These are phyloP conservation scores for Eragrostis tef DNA, from an alignment of 202 grass and related monocot genomes.

Conservation along the genomic window DNA sequence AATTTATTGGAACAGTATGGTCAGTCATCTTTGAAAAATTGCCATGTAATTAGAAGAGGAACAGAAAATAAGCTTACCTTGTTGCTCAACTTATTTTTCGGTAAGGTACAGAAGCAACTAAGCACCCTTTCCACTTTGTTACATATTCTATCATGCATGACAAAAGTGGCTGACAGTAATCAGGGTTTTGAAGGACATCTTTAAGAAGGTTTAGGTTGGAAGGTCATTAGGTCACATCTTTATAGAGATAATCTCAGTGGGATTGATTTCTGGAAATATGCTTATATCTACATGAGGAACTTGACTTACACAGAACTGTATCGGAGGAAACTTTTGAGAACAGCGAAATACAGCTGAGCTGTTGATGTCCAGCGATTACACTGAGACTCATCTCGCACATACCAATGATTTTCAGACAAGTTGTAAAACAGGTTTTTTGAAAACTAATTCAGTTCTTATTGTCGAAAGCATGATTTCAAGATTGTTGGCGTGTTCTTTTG, in stretches of 20 bases:
- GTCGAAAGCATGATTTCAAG: background rate
- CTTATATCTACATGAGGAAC: background rate
- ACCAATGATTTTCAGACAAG: background rate
- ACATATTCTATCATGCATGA: conserved; percentile 15
- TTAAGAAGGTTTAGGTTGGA: background rate
- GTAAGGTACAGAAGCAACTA: background rate
- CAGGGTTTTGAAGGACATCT: background rate
- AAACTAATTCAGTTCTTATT: conserved; percentile 6
- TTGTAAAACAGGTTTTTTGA: background rate
- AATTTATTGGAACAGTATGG: conserved; percentile 16
- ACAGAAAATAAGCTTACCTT: background rate
- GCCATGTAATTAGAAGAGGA: background rate
- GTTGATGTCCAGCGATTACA: background rate
- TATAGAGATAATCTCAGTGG: background rate
- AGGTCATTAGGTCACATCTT: background rate
- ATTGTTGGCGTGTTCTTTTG: background rate
- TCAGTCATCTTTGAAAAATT: conserved; percentile 5
- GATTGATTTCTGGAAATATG: background rate
- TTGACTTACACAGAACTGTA: background rate
- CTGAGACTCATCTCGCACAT: background rate
- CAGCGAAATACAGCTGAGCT: background rate
- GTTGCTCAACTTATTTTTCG: background rate
- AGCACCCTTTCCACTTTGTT: background rate
- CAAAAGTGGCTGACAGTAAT: background rate
- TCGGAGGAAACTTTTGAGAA: background rate